Percentiles rank a stretch among this genome's conserved stretches.
phyloP scores from a whole-genome alignment of 148 eudicot genomes.

The Chenopodium berlandieri region DNA sequence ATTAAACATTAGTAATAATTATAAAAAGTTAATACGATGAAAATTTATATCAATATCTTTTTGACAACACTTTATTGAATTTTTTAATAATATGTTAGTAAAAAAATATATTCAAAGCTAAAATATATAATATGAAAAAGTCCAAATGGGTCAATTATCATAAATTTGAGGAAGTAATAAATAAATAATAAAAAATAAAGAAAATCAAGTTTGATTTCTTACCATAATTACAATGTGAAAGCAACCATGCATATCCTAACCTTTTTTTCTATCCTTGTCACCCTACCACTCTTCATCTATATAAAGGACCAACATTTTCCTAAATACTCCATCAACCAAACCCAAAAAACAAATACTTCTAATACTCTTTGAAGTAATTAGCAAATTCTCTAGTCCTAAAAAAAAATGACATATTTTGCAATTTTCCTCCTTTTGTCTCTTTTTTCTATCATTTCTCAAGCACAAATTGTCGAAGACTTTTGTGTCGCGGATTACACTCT shows the following conservation, averaged over 20 bases:
- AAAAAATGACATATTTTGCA: neutral
- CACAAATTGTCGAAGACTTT: neutral
- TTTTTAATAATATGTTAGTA: too few species aligned
- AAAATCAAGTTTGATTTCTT: neutral
- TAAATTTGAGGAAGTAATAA: too few species aligned
- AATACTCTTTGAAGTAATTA: neutral
- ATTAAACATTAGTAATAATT: too few species aligned
- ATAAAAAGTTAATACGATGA: too few species aligned
- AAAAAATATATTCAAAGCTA: too few species aligned
- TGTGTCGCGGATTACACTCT: neutral
- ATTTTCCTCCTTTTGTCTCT: neutral
- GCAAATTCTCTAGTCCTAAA: neutral
- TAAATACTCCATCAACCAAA: too few species aligned
- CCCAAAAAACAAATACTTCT: neutral
- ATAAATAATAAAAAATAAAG: too few species aligned
- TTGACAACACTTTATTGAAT: too few species aligned
- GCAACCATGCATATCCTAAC: neutral
- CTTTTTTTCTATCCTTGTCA: neutral
- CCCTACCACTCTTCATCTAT: neutral
- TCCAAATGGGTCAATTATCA: too few species aligned
- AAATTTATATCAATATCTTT: too few species aligned
- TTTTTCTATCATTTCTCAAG: neutral
- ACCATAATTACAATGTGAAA: neutral
- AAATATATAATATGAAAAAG: too few species aligned
- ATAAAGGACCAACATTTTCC: neutral